Conservation (phyloP, 2,329 filamentous ascomycete species). For the Grosmannia serpens region DNA sequence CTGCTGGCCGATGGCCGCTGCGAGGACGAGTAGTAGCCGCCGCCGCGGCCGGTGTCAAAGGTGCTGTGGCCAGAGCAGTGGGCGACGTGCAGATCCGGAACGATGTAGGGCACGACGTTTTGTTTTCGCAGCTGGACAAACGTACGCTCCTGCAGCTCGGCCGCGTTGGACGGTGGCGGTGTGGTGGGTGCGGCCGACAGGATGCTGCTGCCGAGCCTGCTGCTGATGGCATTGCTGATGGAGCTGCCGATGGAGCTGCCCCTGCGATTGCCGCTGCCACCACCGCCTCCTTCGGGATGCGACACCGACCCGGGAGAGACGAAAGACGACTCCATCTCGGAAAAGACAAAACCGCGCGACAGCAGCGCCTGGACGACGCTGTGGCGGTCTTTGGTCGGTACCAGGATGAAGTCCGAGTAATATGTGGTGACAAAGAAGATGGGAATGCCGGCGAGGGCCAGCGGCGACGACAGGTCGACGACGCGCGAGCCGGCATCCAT, state of each 20-base stretch:
- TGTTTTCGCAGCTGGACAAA: conserved; percentile 74
- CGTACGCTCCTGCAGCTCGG: conserved; percentile 71
- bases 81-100: conserved; percentile 57
- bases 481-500: conserved; percentile 87
- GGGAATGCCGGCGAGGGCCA: conserved; percentile 84
- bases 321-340: conserved; percentile 56
- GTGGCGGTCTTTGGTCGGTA: conserved; percentile 61
- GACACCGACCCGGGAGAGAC: conserved; percentile 38
- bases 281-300: conserved; percentile 14
- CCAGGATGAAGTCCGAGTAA: conserved; percentile 93
- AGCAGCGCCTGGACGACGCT: conserved; percentile 69
- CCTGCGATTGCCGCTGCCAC: neutral
- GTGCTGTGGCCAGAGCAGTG: conserved; percentile 58
- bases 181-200: conserved; percentile 43
- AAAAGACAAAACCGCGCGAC: conserved; percentile 72
- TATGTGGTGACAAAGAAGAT: conserved; percentile 99
- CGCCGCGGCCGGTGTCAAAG: conserved; percentile 6
- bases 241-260: conserved; percentile 11
- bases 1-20: conserved; percentile 23
- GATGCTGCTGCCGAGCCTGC: conserved; percentile 12
- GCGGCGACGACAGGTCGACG: conserved; percentile 78
- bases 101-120: conserved; percentile 61
- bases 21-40: conserved; percentile 20
- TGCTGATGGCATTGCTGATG: conserved; percentile 45
- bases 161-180: conserved; percentile 64